Evolutionary conservation across 768 basidiomycete genomes (phyloP).

Genomic region (Rickenella mellea): DNA sequence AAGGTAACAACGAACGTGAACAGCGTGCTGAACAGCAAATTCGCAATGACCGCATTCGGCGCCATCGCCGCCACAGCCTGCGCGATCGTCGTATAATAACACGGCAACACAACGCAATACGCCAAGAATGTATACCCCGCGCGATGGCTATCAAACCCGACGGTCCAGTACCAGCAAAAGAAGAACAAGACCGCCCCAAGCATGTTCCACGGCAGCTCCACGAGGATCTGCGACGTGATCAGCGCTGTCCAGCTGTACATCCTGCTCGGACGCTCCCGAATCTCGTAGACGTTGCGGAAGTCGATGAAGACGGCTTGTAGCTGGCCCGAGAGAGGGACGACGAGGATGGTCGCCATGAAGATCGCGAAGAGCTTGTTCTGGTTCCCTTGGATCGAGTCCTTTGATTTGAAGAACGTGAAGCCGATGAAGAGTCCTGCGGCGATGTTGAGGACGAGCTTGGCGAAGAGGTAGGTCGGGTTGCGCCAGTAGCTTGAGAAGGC

Average conservation of each 20-base stretch:
- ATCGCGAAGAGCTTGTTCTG: conserved; percentile 57
- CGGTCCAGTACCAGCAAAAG: conserved; percentile 40
- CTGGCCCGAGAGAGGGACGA: conserved; percentile 29
- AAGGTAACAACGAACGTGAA: conserved; percentile 35
- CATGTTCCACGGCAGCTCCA: conserved; percentile 36
- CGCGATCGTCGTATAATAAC: conserved; percentile 35
- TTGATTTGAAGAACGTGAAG: conserved; percentile 54
- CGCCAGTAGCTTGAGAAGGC: conserved; percentile 42
- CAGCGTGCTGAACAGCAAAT: conserved; percentile 26
- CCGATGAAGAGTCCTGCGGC: conserved; percentile 46
- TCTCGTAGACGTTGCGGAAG: conserved; percentile 27
- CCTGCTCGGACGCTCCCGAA: conserved; percentile 30
- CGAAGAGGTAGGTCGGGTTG: conserved; percentile 48
- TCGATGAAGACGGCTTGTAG: conserved; percentile 31
- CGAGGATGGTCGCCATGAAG: conserved; percentile 23
- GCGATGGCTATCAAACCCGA: conserved; percentile 27
- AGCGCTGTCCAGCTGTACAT: conserved; percentile 34
- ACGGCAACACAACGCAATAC: conserved; percentile 26
- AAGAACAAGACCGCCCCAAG: conserved; percentile 30
- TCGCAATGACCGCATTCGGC: conserved; percentile 30
- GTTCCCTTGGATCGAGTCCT: conserved; percentile 43
- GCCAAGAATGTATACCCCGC: conserved; percentile 31
- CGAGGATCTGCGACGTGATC: conserved; percentile 23
- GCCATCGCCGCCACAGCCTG: conserved; percentile 33
- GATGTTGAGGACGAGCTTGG: conserved; percentile 48